These are phyloP conservation scores for Scopulariopsis brevicaulis DNA, from an alignment of 2,329 filamentous ascomycete genomes.

Conservation along the genomic window DNA sequence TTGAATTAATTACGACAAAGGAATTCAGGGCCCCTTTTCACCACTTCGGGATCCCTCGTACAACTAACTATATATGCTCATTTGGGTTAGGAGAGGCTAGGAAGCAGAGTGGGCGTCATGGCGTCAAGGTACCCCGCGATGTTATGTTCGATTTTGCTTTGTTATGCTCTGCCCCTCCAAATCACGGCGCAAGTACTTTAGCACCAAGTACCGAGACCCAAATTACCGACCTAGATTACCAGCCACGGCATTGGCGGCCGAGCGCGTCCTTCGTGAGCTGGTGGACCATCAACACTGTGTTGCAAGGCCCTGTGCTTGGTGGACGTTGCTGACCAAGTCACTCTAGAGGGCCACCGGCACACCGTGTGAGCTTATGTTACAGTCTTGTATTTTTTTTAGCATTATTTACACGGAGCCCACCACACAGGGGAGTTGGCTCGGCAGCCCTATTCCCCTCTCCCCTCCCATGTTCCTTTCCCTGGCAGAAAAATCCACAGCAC, in stretches of 20 bases:
- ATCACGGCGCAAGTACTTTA: too few species aligned
- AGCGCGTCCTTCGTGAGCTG: neutral
- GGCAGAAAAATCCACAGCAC: conserved; percentile 3
- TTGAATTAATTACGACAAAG: too few species aligned
- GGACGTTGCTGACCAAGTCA: neutral
- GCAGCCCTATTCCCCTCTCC: neutral
- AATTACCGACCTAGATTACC: too few species aligned
- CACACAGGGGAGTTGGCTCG: neutral
- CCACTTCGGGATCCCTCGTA: too few species aligned
- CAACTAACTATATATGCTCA: too few species aligned
- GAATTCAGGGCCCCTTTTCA: too few species aligned
- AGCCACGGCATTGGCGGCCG: neutral
- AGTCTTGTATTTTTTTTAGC: neutral
- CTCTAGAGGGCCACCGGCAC: neutral
- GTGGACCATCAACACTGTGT: neutral
- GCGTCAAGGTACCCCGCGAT: too few species aligned
- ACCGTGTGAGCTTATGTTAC: neutral
- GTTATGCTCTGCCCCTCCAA: neutral
- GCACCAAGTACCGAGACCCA: too few species aligned
- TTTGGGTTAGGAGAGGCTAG: too few species aligned
- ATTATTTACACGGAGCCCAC: neutral
- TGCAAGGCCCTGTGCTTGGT: neutral
- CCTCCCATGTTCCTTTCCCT: neutral
- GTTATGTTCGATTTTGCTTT: too few species aligned
- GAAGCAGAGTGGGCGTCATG: too few species aligned